Evolutionary conservation across 805 yeast genomes (phyloP).

Genomic region (Pichia deserticola): DNA sequence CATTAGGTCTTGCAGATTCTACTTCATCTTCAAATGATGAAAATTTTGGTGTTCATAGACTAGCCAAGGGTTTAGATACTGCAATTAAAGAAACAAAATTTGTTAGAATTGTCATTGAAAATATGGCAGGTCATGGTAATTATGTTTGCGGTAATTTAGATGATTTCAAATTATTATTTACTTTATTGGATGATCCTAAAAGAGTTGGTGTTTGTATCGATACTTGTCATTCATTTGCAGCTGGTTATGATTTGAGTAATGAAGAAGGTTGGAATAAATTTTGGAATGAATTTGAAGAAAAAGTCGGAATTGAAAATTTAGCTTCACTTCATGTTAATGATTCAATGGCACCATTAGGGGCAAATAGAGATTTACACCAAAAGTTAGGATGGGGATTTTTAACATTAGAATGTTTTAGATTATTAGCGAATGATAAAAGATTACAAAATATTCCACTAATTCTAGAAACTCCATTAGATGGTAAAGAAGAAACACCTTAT

Average conservation of each 20-base stretch:
- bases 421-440: slow-evolving; percentile 60
- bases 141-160: slow-evolving; percentile 75
- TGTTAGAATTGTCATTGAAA: slow-evolving; percentile 87
- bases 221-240: slow-evolving; percentile 94
- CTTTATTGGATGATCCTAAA: slow-evolving; percentile 65
- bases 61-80: slow-evolving; percentile 73
- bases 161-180: slow-evolving; percentile 71
- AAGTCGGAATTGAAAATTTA: slow-evolving; percentile 68
- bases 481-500: slow-evolving; percentile 55
- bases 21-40: slow-evolving; percentile 42
- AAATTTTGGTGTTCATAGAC: slow-evolving; percentile 25
- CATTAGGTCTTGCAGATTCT: slow-evolving; percentile 57
- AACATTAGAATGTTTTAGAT: slow-evolving; percentile 78
- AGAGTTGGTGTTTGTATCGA: slow-evolving; percentile 96
- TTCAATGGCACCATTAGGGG: slow-evolving; percentile 87
- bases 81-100: slow-evolving; percentile 68
- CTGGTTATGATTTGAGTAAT: slow-evolving; percentile 82
- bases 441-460: slow-evolving; percentile 68
- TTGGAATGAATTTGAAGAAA: slow-evolving; percentile 68
- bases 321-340: slow-evolving; percentile 86
- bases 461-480: slow-evolving; percentile 72
- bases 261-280: slow-evolving; percentile 52
- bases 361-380: slow-evolving; percentile 88
- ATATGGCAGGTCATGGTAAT: slow-evolving; percentile 97
- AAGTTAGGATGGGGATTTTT: slow-evolving; percentile 82